Evolutionary conservation across 495 filamentous ascomycete genomes (phyloP).

Genomic region (Penicillium paxilli): DNA sequence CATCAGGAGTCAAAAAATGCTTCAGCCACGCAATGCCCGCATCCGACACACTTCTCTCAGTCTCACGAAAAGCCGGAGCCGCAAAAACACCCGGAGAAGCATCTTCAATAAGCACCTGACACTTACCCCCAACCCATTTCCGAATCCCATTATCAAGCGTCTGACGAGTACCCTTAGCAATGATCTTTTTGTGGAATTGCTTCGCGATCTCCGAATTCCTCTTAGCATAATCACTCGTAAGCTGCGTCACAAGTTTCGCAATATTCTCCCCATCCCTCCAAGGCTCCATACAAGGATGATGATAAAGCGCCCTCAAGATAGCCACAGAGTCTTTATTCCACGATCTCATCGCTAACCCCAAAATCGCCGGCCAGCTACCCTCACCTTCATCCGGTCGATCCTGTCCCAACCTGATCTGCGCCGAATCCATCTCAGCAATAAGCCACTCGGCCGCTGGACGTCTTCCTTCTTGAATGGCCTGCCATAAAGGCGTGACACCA

Average conservation of each 20-base stretch:
- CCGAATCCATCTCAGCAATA: too few relatives aligned
- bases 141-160: neutral
- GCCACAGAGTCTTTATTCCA: neutral
- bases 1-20: too few relatives aligned
- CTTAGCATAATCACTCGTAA: too few relatives aligned
- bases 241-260: too few relatives aligned
- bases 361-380: too few relatives aligned
- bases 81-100: neutral
- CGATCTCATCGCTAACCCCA: neutral
- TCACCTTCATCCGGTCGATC: too few relatives aligned
- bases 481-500: neutral
- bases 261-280: too few relatives aligned
- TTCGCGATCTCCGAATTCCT: neutral
- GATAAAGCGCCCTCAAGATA: neutral
- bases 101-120: neutral
- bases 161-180: neutral
- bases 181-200: neutral
- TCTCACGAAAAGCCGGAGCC: neutral
- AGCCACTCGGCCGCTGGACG: too few relatives aligned
- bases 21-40: too few relatives aligned
- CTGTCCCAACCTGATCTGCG: too few relatives aligned
- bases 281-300: too few relatives aligned
- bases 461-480: neutral
- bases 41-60: too few relatives aligned
- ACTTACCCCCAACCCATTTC: neutral